Evolutionary conservation across 2,329 filamentous ascomycete genomes (phyloP), one percentile per base, ranked within the genome.

Genomic region (Ophiostoma tasmaniense): DNA sequence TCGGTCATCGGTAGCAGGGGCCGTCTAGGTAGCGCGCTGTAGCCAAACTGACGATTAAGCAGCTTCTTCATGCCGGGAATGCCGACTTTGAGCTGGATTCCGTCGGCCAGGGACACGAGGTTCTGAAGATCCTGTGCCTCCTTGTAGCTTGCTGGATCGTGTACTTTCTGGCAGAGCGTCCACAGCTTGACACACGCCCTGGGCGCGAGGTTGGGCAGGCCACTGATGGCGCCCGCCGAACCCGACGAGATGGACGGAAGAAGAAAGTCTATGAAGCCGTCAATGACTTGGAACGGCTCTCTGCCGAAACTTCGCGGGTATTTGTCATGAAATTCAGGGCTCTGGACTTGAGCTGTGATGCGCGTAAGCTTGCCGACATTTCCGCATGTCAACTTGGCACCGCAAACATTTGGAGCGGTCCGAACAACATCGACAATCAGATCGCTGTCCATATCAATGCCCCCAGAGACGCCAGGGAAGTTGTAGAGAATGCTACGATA

Each of bases 221-320:
- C 68, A 39, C 67, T 71, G 37, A 73, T 71, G 59, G 71, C 71
- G 17, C 71, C 71, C 0, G 67, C 71, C 1, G 70, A 39, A 5
- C 74, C 74, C 13, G 68, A 69, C 0, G 72, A 62, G 8, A 76
- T 70, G 7, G 73, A 74, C 3, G 75, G 75, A n/a, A 75, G 67
- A 25, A 76, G 66, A 64, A 75, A 73, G 66, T 75, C 75, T 30
- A 75, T 75, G 70, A 75, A 75, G 13, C 75, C 75, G 64, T 72
- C 74, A 62, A 76, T 73, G 13, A 73, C 71, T 59, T 69, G 42
- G 59, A 75, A 76, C 4, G 65, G 35, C 11, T 67, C 42, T 2
- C 30, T 45, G 14, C 64, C 66, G n/a, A 64, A 30, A 11, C 50
- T 66, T 59, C 69, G 71, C 35, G 50, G 73, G 61, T 71, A 70